Evolutionary conservation across 495 filamentous ascomycete genomes (phyloP).

Genomic region (Penicillium salamii): DNA sequence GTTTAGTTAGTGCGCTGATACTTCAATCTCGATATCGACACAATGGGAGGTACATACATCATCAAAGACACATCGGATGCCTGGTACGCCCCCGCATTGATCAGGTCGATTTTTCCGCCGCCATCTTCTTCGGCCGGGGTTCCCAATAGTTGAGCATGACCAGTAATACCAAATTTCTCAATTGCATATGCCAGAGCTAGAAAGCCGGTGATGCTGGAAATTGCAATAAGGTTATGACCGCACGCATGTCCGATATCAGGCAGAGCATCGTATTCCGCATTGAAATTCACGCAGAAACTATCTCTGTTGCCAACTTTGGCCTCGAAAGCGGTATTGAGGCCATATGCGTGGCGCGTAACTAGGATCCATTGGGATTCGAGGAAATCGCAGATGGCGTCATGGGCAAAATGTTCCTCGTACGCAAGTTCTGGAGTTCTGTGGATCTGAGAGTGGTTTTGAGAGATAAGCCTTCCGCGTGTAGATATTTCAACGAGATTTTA

Average conservation of each 20-base stretch:
- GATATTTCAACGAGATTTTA: too few species aligned
- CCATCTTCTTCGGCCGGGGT: slow-evolving; percentile 72
- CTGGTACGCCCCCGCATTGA: slow-evolving; percentile 61
- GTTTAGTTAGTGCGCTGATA: too few species aligned
- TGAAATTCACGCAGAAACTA: slow-evolving; percentile 43
- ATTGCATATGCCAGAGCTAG: slow-evolving; percentile 53
- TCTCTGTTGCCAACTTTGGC: slow-evolving; percentile 34
- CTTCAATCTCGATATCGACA: too few species aligned
- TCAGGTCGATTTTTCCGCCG: slow-evolving; percentile 64
- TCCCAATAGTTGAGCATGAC: slow-evolving; percentile 61
- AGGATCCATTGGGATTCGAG: slow-evolving; percentile 52
- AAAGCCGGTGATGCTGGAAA: slow-evolving; percentile 55
- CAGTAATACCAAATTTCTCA: slow-evolving; percentile 42
- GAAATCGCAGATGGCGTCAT: slow-evolving; percentile 55
- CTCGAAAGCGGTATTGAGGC: slow-evolving; percentile 40
- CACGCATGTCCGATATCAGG: slow-evolving; percentile 64
- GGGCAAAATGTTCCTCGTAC: slow-evolving; percentile 56
- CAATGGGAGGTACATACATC: slow-evolving; percentile 43
- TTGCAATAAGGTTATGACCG: slow-evolving; percentile 69
- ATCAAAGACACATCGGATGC: slow-evolving; percentile 65
- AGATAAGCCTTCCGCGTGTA: too few species aligned
- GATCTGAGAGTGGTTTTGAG: too few species aligned
- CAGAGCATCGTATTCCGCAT: slow-evolving; percentile 53
- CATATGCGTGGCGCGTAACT: slow-evolving; percentile 52
- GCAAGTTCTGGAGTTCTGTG: slow-evolving; percentile 60